Base-by-base conservation (phyloP, 1,284 basidiomycete species). In the Lentinus polychrous region DNA sequence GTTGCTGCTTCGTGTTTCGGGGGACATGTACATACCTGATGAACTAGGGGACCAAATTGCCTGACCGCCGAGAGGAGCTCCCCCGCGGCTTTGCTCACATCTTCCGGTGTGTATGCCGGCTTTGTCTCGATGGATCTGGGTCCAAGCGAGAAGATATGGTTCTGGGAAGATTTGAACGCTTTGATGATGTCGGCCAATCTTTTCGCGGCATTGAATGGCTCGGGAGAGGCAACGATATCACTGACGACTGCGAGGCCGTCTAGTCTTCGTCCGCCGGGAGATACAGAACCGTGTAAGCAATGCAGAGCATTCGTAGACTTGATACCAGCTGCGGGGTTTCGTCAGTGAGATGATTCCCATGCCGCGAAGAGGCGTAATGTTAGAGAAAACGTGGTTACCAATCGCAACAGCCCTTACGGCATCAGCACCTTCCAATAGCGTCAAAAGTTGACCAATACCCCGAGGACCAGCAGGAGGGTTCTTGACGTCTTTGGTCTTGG, bases 191-290 rank as follows among this genome's bases (percentile, higher is more conserved):
- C 63, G n/a, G 65, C 62, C 7, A 90, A 69, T 27, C 60, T 66
- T 40, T 62, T 61, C 0, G 92, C 81, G 0, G 85, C 77, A 11
- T 64, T 60, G 34, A 66, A 63, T 0, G 94, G 91, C n/a, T 81
- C 69, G 0, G 49, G 42, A 0, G 89, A 85, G 1, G 80, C 76
- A 10, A 91, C 77, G 53, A 98, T 93, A 24, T 94, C 92, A 14
- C 91, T 94, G 45, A 97, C 89, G 45, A 97, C 82, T 5, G 95
- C 94, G 17, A 97, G 74, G 0, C 95, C 94, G 54, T 90, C 83
- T 15, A 94, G 68, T 0, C 69, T 50, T 49, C 72, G 78, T 3
- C 76, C 75, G 1, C 70, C 73, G 1, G 68, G 66, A 2, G 83
- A 81, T n/a, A 83, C 76, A 1, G 78, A 74, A 8, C 84, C 83